Base-by-base conservation (phyloP, 2,329 filamentous ascomycete species). In the Xylaria sp. region DNA sequence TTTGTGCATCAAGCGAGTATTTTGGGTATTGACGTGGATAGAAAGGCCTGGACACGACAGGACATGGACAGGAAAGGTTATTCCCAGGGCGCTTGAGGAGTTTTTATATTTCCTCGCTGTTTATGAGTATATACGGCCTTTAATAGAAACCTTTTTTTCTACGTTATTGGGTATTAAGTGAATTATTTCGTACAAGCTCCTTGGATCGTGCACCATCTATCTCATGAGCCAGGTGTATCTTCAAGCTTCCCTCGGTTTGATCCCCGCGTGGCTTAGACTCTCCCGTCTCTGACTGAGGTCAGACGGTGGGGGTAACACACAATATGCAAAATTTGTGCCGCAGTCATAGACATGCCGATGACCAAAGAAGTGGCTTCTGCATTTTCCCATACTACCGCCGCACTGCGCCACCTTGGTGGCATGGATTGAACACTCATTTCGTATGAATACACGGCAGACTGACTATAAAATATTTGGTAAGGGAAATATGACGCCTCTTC, bases 41-140 rank as follows among this genome's bases (percentile, higher is more conserved):
- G 48, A 32, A 50, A 57, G 21, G 45, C 0, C 4, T 12, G 55
- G 21, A 54, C 17, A 21, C 27, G 4, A 14, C 17, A 19, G 45
- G 30, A 48, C 21, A 17, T 61, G 21, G 32, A 9, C 51, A 39
- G 19, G 50, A 36, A 27, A 6, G 48, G 12, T 27, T 42, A 36
- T 39, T 34, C 32, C 39, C 47, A 68, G 61, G 51, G 51, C 36
- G 24, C 51, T 53, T 54, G 1, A 11, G 66, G 57, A 58, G 51
- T 64, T 57, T 19, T 7, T 54, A 32, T 19, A 17, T 47, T 47
- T 54, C 11, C 34, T 56, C 17, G 34, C 53, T 61, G 9, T 32
- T 58, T 58, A 19, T 32, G 9, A 58, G 34, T 39, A 53, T 51
- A 30, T 36, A 48, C 34, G 45, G 57, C 47, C 39, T 53, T 57